These are phyloP conservation scores for Exophiala sp. DNA, from an alignment of 2,329 filamentous ascomycete genomes.

Conservation along the genomic window DNA sequence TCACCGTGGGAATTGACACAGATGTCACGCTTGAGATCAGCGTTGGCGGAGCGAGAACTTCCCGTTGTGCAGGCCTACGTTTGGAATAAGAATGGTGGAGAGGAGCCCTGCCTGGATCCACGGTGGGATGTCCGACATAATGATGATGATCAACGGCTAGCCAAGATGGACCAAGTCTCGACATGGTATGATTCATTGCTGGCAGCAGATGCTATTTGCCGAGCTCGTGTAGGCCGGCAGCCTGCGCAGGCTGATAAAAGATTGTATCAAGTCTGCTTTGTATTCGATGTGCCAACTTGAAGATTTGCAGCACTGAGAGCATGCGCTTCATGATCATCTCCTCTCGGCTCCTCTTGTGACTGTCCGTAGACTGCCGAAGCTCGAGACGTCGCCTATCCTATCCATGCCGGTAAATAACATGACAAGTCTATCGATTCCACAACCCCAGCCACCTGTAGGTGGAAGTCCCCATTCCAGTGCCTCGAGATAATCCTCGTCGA, in stretches of 20 bases:
- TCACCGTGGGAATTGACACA: conserved; percentile 11
- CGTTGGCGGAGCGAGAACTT: neutral
- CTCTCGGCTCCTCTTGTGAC: conserved; percentile 35
- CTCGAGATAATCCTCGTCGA: conserved; percentile 79
- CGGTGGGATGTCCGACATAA: conserved; percentile 17
- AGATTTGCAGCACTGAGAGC: neutral
- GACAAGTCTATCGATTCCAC: conserved; percentile 81
- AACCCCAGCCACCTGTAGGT: conserved; percentile 96
- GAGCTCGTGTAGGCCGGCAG: neutral
- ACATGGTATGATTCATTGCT: conserved; percentile 9
- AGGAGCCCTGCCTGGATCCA: conserved; percentile 15
- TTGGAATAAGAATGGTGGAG: neutral
- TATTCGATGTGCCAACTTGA: neutral
- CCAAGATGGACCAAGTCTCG: conserved; percentile 1
- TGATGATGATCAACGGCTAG: conserved; percentile 1
- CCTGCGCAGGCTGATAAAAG: neutral
- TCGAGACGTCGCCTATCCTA: conserved; percentile 79
- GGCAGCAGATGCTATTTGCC: neutral
- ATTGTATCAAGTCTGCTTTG: conserved; percentile 10
- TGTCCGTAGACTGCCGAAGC: conserved; percentile 75
- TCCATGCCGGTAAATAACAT: conserved; percentile 82
- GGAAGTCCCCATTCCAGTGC: conserved; percentile 85
- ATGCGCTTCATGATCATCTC: neutral
- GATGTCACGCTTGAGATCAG: neutral
- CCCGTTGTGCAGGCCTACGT: conserved; percentile 9